A percentile compares a stretch with the other conserved stretches of the same genome.
Evolutionary conservation across 331 rosid species (phyloP).

Genomic region (Rhamnella rubrinervis): DNA sequence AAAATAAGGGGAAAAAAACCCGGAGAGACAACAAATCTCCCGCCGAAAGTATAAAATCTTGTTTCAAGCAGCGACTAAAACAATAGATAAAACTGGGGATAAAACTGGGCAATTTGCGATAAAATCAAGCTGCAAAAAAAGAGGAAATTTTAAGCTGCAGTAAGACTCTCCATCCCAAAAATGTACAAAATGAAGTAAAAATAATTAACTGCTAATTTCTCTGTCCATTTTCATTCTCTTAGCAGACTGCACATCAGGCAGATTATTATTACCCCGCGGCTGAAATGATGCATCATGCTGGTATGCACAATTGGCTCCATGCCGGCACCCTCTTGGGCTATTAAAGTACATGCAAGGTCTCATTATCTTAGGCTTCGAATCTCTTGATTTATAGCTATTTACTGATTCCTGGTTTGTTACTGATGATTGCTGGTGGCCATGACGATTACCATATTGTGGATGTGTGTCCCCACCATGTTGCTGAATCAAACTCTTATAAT

Average conservation of each 20-base stretch:
- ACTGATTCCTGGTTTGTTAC: constrained; percentile 45
- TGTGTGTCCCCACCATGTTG: constrained; percentile 82
- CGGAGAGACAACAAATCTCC: too few species aligned
- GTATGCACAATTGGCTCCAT: constrained; percentile 78
- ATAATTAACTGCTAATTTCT: constrained; percentile 63
- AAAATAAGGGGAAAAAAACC: too few species aligned
- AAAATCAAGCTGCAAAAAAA: constrained; percentile 7
- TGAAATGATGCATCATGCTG: constrained; percentile 67
- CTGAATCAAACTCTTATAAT: constrained; percentile 88
- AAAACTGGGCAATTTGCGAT: constrained; percentile 11
- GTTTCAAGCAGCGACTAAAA: neutral
- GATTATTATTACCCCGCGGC: constrained; percentile 48
- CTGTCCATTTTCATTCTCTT: constrained; percentile 83
- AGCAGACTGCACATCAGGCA: constrained; percentile 47
- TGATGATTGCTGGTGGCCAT: constrained; percentile 46
- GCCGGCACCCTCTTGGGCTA: constrained; percentile 85
- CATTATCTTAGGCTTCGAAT: constrained; percentile 68
- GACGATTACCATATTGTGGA: constrained; percentile 42
- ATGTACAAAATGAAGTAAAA: constrained; percentile 21
- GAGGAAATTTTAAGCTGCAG: constrained; percentile 28
- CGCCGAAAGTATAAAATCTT: too few species aligned
- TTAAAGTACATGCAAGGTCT: constrained; percentile 89
- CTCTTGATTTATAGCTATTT: constrained; percentile 54
- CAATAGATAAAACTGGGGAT: neutral
- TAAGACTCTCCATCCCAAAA: constrained; percentile 30